phyloP scores from a whole-genome alignment of 2,329 filamentous ascomycete species.

The Hypoxylon sp. region DNA sequence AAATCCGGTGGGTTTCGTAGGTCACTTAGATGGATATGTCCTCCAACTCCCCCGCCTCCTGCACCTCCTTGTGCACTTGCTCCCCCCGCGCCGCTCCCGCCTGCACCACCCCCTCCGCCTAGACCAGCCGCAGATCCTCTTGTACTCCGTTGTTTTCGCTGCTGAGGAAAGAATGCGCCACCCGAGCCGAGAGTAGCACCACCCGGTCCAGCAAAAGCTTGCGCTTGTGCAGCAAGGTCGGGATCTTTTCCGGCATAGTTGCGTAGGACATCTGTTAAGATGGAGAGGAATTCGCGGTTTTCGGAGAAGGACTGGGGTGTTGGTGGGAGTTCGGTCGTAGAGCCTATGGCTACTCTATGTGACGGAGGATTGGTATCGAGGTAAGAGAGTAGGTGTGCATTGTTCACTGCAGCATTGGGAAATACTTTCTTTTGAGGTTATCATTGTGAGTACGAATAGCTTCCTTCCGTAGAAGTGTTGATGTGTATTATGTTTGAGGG shows the following conservation, averaged over 20 bases:
- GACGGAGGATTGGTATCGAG: conserved; percentile 66
- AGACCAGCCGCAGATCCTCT: conserved; percentile 40
- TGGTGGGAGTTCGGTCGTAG: conserved; percentile 65
- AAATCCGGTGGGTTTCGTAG: conserved; percentile 70
- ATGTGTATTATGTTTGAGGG: background rate
- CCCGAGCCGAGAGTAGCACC: conserved; percentile 62
- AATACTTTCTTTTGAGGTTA: conserved; percentile 62
- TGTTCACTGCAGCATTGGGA: conserved; percentile 55
- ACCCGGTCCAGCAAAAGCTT: conserved; percentile 67
- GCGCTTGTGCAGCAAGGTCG: conserved; percentile 63
- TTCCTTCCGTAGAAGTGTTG: background rate
- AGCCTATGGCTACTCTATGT: conserved; percentile 64
- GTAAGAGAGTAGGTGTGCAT: conserved; percentile 64
- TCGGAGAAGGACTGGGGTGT: conserved; percentile 67
- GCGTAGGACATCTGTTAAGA: conserved; percentile 65
- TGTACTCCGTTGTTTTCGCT: conserved; percentile 47
- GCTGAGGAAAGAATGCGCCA: conserved; percentile 59
- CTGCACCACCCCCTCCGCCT: conserved; percentile 52
- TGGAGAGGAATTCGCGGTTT: conserved; percentile 66
- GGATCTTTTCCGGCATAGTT: conserved; percentile 66
- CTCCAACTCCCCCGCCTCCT: conserved; percentile 66
- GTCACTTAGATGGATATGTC: conserved; percentile 73
- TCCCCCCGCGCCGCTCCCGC: conserved; percentile 60
- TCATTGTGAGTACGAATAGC: conserved; percentile 26
- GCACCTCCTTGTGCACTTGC: conserved; percentile 69